A percentile compares a stretch with the other conserved stretches of the same genome.
These are phyloP conservation scores for Falciphora oryzae DNA, from an alignment of 2,329 filamentous ascomycete species.

Conservation along the genomic window DNA sequence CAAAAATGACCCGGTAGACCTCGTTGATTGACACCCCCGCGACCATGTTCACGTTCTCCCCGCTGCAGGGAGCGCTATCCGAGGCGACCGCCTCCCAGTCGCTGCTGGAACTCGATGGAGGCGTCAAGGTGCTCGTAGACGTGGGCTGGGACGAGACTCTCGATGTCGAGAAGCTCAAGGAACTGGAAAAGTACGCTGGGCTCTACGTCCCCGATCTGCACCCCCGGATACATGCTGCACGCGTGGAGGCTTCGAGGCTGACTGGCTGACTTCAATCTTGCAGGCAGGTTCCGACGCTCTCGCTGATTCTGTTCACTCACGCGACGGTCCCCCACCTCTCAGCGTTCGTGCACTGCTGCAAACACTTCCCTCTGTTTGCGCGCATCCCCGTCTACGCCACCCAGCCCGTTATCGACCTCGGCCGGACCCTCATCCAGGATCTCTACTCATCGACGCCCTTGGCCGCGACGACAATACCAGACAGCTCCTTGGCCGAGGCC, in stretches of 20 bases:
- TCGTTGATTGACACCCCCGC: background rate
- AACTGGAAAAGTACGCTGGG: conserved; percentile 74
- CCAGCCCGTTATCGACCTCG: conserved; percentile 85
- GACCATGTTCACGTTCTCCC: conserved; percentile 93
- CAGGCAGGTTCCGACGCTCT: conserved; percentile 86
- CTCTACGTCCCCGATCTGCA: conserved; percentile 8
- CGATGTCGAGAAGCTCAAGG: conserved; percentile 71
- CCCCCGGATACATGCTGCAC: background rate
- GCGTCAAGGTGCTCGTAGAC: conserved; percentile 90
- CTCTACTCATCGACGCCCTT: conserved; percentile 84
- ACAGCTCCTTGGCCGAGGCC: conserved; percentile 63
- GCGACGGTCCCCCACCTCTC: conserved; percentile 87
- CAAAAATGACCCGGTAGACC: conserved; percentile 1
- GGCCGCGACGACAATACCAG: conserved; percentile 78
- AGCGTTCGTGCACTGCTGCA: conserved; percentile 94
- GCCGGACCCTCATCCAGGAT: conserved; percentile 84
- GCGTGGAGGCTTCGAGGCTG: conserved; percentile 2
- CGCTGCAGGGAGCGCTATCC: conserved; percentile 85
- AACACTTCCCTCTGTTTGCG: conserved; percentile 86
- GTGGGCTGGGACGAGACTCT: conserved; percentile 96
- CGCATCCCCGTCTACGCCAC: conserved; percentile 94
- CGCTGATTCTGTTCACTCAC: conserved; percentile 89
- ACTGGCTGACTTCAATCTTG: conserved; percentile 18
- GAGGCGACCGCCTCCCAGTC: conserved; percentile 85
- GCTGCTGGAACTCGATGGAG: conserved; percentile 92